These are phyloP conservation scores for Sporothrix euskadiensis DNA, from an alignment of 2,329 filamentous ascomycete genomes.

Conservation along the genomic window DNA sequence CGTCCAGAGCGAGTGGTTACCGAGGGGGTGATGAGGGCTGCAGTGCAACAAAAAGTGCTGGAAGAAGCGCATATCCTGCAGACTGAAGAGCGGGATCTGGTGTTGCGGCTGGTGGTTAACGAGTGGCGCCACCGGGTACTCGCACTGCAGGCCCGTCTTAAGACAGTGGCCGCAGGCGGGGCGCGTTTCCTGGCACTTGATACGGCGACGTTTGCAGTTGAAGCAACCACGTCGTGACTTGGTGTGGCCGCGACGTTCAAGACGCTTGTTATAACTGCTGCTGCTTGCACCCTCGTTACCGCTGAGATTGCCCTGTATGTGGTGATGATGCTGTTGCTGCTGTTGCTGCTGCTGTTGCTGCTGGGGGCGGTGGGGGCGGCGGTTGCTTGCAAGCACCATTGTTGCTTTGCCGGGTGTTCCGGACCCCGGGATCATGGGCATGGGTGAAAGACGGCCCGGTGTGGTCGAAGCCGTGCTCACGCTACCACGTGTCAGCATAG, in stretches of 20 bases:
- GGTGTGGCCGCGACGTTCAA: conserved; percentile 63
- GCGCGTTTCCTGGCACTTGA: conserved; percentile 68
- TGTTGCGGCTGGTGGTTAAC: conserved; percentile 59
- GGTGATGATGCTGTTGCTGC: conserved; percentile 12
- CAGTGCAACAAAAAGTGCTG: conserved; percentile 65
- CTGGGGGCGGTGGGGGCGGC: neutral
- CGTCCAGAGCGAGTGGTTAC: conserved; percentile 66
- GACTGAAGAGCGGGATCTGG: conserved; percentile 59
- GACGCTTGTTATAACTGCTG: conserved; percentile 39
- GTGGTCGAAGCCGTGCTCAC: conserved; percentile 9
- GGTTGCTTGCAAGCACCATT: conserved; percentile 6
- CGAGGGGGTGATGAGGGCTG: conserved; percentile 64
- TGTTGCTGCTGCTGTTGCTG: conserved; percentile 6
- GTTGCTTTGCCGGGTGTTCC: neutral
- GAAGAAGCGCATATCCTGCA: conserved; percentile 68
- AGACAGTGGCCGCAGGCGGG: conserved; percentile 64
- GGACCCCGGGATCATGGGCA: neutral
- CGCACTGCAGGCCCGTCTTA: conserved; percentile 63
- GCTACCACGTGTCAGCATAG: neutral
- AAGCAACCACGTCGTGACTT: conserved; percentile 67
- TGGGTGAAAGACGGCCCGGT: conserved; percentile 11
- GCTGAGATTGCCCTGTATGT: conserved; percentile 12
- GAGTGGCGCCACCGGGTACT: conserved; percentile 57
- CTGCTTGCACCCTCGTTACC: conserved; percentile 23
- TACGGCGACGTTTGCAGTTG: conserved; percentile 66